Evolutionary conservation across 305 asterid species (phyloP).

Genomic region (Galium porrigens): DNA sequence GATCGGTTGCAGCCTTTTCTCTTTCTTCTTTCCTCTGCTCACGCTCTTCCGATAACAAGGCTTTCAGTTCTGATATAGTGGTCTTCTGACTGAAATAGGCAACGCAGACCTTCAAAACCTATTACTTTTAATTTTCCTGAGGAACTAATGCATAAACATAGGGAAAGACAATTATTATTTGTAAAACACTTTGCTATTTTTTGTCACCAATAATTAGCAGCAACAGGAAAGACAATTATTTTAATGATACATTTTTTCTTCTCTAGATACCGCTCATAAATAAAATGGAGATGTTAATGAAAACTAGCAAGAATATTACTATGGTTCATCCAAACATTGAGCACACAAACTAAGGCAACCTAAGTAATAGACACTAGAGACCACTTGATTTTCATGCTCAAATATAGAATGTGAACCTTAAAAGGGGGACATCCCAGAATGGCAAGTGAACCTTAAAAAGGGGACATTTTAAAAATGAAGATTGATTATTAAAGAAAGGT

Average conservation of each 20-base stretch:
- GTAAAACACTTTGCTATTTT: neutral
- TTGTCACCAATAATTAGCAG: neutral
- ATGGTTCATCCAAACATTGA: neutral
- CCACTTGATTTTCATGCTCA: neutral
- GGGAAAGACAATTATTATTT: neutral
- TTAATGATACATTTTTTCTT: neutral
- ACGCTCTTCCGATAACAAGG: constrained; percentile 72
- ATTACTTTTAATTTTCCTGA: neutral
- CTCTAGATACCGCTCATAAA: neutral
- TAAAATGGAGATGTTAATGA: neutral
- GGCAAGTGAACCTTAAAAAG: neutral
- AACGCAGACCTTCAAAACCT: constrained; percentile 13
- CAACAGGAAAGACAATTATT: neutral
- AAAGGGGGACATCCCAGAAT: neutral
- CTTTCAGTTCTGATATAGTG: constrained; percentile 64
- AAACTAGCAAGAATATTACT: neutral
- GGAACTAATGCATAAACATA: neutral
- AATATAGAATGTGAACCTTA: neutral
- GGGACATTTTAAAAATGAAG: neutral
- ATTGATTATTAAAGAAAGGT: constrained; percentile 7
- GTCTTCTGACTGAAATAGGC: constrained; percentile 63
- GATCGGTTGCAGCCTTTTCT: constrained; percentile 56
- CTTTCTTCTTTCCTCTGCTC: constrained; percentile 83
- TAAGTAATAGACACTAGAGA: too few species aligned
- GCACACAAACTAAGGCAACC: neutral